A percentile compares a stretch with the other conserved stretches of the same genome.
These are phyloP conservation scores for Aspergillus panamensis DNA, from an alignment of 495 filamentous ascomycete species.

Conservation along the genomic window DNA sequence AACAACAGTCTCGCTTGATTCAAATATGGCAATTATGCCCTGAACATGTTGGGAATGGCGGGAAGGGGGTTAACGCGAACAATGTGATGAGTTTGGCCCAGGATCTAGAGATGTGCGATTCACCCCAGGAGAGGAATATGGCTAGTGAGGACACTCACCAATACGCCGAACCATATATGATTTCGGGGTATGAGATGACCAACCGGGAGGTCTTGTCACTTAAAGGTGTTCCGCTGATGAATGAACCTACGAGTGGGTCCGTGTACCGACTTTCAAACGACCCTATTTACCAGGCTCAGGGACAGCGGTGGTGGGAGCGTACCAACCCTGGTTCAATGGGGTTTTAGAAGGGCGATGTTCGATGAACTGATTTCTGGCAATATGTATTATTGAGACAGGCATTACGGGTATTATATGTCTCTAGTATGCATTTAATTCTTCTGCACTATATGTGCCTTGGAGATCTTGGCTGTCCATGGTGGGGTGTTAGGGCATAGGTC, in stretches of 20 bases:
- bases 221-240: slow-evolving; percentile 37
- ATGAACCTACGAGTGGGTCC: slow-evolving; percentile 38
- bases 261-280: slow-evolving; percentile 56
- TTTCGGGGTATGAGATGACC: slow-evolving; percentile 59
- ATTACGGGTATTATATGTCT: too few relatives aligned
- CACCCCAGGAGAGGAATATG: slow-evolving; percentile 27
- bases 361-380: too few relatives aligned
- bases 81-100: background rate
- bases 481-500: too few relatives aligned
- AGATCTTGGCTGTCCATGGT: too few relatives aligned
- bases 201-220: slow-evolving; percentile 36
- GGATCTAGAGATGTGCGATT: slow-evolving; percentile 50
- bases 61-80: background rate
- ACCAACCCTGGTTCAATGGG: slow-evolving; percentile 48
- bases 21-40: slow-evolving; percentile 64
- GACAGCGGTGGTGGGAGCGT: slow-evolving; percentile 47
- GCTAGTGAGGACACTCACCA: slow-evolving; percentile 28
- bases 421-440: too few relatives aligned
- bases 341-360: slow-evolving; percentile 45
- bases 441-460: too few relatives aligned
- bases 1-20: slow-evolving; percentile 57
- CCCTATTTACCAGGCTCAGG: slow-evolving; percentile 51
- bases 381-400: too few relatives aligned
- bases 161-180: slow-evolving; percentile 66
- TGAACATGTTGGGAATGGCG: slow-evolving; percentile 20